Evolutionary conservation across 768 basidiomycete genomes (phyloP).

Genomic region (Phlebiopsis flavidoalba): DNA sequence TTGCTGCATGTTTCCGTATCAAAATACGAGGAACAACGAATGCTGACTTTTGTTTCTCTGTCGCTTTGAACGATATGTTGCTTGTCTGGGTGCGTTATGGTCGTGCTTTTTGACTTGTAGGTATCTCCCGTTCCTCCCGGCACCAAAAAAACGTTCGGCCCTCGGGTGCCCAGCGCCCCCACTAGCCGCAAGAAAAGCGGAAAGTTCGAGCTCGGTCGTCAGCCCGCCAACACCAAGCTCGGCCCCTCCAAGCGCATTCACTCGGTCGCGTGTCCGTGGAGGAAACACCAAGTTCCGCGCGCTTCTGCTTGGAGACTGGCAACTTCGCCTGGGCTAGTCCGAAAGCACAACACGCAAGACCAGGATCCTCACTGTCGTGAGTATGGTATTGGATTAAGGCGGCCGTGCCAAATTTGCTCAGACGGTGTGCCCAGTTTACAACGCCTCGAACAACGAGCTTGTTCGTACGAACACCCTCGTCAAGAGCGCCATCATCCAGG

Average conservation of each 20-base stretch:
- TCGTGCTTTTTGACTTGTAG: constrained; percentile 33
- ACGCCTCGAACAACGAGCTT: constrained; percentile 99
- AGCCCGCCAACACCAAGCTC: constrained; percentile 95
- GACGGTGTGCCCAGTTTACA: constrained; percentile 64
- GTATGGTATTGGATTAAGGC: constrained; percentile 27
- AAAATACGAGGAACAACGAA: background rate
- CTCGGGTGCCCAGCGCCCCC: constrained; percentile 86
- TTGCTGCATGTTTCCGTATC: constrained; percentile 27
- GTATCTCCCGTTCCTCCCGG: constrained; percentile 95
- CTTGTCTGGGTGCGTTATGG: background rate
- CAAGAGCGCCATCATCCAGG: constrained; percentile 92
- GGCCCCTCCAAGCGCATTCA: constrained; percentile 93
- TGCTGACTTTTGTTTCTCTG: constrained; percentile 12
- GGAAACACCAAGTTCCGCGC: constrained; percentile 96
- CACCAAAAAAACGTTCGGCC: constrained; percentile 98
- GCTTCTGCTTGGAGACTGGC: constrained; percentile 90
- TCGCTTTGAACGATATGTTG: background rate
- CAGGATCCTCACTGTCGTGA: constrained; percentile 90
- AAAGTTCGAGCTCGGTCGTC: constrained; percentile 99
- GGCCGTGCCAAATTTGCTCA: background rate
- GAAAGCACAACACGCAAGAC: constrained; percentile 95
- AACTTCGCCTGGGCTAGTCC: constrained; percentile 99
- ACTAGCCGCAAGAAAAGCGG: constrained; percentile 99
- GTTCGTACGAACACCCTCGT: constrained; percentile 99
- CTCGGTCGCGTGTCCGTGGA: constrained; percentile 89